A percentile compares a stretch with the other conserved stretches of the same genome.
These are phyloP conservation scores for Arabidopsis thaliana DNA, from an alignment of 345 rosid genomes.

Conservation along the genomic window DNA sequence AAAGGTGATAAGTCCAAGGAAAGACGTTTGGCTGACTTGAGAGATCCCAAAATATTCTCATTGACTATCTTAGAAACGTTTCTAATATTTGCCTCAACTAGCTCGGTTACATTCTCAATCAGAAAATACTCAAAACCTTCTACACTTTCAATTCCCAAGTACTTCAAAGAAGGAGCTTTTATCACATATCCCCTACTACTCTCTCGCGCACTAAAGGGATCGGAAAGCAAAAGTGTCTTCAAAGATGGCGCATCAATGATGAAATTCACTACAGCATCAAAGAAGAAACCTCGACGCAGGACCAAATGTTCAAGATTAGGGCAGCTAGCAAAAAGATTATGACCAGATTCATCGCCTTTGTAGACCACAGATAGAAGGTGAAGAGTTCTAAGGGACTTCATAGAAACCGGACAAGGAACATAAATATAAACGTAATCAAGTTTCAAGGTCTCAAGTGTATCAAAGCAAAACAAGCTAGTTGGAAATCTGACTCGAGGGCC, in stretches of 20 bases:
- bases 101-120: background rate
- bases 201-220: background rate
- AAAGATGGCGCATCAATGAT: background rate
- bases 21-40: background rate
- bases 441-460: conserved; percentile 27
- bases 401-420: background rate
- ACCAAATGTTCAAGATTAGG: conserved; percentile 19
- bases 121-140: background rate
- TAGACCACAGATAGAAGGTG: background rate
- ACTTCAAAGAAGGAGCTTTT: conserved; percentile 20
- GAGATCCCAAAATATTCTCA: conserved; percentile 4
- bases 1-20: conserved; percentile 19
- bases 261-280: background rate
- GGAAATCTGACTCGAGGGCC: background rate
- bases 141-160: background rate
- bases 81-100: background rate
- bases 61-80: background rate
- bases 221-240: background rate
- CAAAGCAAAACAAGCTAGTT: background rate
- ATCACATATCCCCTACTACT: background rate
- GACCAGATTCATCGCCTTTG: background rate
- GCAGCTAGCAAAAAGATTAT: conserved; percentile 8
- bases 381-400: conserved; percentile 27
- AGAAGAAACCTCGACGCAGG: background rate
- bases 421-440: background rate